These are phyloP conservation scores for Eucalyptus caleyi DNA, from an alignment of 345 rosid genomes.

Conservation along the genomic window DNA sequence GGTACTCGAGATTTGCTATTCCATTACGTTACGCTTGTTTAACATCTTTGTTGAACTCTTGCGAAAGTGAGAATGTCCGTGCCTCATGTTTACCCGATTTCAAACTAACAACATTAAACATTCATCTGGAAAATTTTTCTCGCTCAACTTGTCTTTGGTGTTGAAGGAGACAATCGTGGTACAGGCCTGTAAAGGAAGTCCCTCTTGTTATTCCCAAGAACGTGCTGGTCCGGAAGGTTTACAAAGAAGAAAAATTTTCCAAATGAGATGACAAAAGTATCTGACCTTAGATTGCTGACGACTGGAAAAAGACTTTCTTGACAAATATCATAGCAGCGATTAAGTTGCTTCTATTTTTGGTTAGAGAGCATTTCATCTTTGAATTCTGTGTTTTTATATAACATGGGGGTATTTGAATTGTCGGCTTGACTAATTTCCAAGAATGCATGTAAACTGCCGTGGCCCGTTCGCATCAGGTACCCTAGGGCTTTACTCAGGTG, in stretches of 20 bases:
- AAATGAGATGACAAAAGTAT: neutral
- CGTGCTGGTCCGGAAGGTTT: neutral
- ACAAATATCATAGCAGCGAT: neutral
- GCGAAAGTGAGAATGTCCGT: neutral
- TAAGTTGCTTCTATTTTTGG: neutral
- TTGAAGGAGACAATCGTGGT: neutral
- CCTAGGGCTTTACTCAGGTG: neutral
- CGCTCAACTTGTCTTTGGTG: neutral
- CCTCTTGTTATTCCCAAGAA: neutral
- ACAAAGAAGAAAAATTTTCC: neutral
- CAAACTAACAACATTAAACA: neutral
- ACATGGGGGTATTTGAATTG: neutral
- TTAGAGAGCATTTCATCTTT: neutral
- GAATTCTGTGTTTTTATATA: neutral
- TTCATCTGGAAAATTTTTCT: neutral
- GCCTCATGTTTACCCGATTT: neutral
- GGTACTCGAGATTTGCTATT: conserved; percentile 22
- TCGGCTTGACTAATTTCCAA: neutral
- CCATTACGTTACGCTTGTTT: neutral
- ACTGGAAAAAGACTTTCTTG: neutral
- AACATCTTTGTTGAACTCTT: neutral
- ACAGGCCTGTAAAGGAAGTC: neutral
- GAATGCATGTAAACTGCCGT: neutral
- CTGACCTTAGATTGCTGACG: neutral
- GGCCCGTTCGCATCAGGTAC: neutral